A percentile compares a stretch with the other conserved stretches of the same genome.
phyloP scores from a whole-genome alignment of 768 basidiomycete genomes.

The Russula sp. region DNA sequence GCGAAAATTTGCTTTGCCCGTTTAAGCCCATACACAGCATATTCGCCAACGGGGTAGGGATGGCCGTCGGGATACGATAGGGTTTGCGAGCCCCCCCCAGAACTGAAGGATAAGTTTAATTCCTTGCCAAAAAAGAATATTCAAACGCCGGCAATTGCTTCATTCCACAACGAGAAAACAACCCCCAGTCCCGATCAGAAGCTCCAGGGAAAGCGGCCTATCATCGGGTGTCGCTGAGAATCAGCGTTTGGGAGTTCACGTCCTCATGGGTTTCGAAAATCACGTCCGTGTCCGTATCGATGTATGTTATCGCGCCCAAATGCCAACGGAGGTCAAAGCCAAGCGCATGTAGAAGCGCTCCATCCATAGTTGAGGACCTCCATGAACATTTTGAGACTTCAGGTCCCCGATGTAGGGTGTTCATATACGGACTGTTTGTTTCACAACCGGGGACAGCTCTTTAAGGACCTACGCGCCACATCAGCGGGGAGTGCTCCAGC shows the following conservation, averaged over 20 bases:
- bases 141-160: background rate
- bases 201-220: too few relatives aligned
- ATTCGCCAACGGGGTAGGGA: too few relatives aligned
- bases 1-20: too few relatives aligned
- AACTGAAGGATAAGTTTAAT: background rate
- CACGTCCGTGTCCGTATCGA: background rate
- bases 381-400: slow-evolving; percentile 9
- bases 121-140: background rate
- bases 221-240: background rate
- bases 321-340: background rate
- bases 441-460: background rate
- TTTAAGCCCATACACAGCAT: too few relatives aligned
- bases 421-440: background rate
- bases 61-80: background rate
- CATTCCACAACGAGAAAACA: background rate
- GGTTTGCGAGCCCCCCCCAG: background rate
- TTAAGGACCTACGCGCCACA: background rate
- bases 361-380: background rate
- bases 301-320: background rate
- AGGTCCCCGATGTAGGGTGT: slow-evolving; percentile 9
- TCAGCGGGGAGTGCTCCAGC: background rate
- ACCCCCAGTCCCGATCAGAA: background rate
- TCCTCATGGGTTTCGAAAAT: background rate
- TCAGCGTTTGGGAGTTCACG: background rate
- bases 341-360: background rate